phyloP scores from a whole-genome alignment of 805 yeast genomes.

The Danielozyma ontarioensis region DNA sequence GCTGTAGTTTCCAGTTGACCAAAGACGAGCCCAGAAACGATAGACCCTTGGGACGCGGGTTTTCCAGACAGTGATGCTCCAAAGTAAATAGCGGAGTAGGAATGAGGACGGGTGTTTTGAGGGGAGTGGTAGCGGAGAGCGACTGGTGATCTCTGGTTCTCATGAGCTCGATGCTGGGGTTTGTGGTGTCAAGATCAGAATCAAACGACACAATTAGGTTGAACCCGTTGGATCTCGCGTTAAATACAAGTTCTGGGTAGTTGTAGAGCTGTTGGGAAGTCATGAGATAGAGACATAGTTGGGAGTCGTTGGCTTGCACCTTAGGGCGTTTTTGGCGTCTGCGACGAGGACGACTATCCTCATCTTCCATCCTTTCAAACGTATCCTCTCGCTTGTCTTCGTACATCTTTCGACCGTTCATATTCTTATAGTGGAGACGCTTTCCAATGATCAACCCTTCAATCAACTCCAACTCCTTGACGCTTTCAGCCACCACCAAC shows the following conservation, averaged over 20 bases:
- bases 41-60: conserved; percentile 18
- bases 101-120: conserved; percentile 27
- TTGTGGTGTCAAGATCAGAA: conserved; percentile 21
- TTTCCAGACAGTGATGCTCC: conserved; percentile 21
- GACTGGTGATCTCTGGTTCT: conserved; percentile 9
- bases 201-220: conserved; percentile 36
- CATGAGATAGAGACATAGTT: conserved; percentile 20
- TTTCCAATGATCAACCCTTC: conserved; percentile 80
- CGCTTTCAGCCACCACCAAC: conserved; percentile 51
- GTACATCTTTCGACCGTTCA: conserved; percentile 58
- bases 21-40: conserved; percentile 14
- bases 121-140: neutral
- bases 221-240: conserved; percentile 13
- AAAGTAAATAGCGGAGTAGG: conserved; percentile 32
- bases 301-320: conserved; percentile 1
- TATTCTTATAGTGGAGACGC: conserved; percentile 55
- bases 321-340: conserved; percentile 1
- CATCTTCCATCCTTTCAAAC: no score
- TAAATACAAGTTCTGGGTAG: conserved; percentile 18
- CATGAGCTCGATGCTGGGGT: conserved; percentile 33
- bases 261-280: conserved; percentile 31
- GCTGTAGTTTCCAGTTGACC: conserved; percentile 27
- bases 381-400: conserved; percentile 30
- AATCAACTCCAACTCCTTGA: conserved; percentile 69
- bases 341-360: neutral